phyloP scores from a whole-genome alignment of 2,329 filamentous ascomycete species.

The Cadophora gregata region DNA sequence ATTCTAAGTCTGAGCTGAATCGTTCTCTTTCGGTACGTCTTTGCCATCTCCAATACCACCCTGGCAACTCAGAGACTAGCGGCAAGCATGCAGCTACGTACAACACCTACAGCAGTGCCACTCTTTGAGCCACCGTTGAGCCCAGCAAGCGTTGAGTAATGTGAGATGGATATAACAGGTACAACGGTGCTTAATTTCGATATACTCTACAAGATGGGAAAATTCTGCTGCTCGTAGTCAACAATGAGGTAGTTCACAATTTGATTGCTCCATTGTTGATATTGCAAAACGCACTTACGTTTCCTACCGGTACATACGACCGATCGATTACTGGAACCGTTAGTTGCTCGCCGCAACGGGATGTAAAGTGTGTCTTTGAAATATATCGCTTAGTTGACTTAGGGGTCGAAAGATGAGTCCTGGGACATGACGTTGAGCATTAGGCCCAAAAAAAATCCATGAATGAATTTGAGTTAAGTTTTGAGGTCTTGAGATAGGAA shows the following conservation, averaged over 20 bases:
- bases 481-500: background rate
- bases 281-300: constrained; percentile 21
- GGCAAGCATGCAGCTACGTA: background rate
- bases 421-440: constrained; percentile 37
- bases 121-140: background rate
- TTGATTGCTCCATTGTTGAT: background rate
- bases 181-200: constrained; percentile 4
- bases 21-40: background rate
- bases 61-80: background rate
- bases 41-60: background rate
- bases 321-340: constrained; percentile 37
- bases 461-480: background rate
- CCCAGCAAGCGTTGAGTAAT: background rate
- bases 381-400: constrained; percentile 33
- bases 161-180: background rate
- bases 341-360: constrained; percentile 35
- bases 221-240: constrained; percentile 20
- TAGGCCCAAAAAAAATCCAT: too few relatives aligned
- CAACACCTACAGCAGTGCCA: background rate
- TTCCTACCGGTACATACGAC: constrained; percentile 42
- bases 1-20: background rate
- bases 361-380: constrained; percentile 36
- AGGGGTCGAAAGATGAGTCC: constrained; percentile 42
- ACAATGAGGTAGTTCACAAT: background rate
- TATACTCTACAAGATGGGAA: constrained; percentile 16